phyloP scores from a whole-genome alignment of 768 basidiomycete genomes.

The Mycena maculata region DNA sequence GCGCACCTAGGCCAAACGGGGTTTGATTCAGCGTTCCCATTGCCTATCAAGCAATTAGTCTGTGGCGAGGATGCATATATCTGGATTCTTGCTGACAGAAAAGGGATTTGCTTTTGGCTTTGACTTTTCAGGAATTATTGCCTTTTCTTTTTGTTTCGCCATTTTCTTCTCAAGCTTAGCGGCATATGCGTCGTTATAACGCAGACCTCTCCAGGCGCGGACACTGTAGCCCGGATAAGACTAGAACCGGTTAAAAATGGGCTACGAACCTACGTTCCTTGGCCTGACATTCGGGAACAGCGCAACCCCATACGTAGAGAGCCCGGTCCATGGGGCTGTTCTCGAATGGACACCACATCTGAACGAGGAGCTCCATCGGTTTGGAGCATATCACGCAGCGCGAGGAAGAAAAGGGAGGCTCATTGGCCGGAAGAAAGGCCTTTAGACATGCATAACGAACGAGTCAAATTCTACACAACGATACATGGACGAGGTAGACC shows the following conservation, averaged over 20 bases:
- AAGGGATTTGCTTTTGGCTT: conserved; percentile 72
- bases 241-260: conserved; percentile 28
- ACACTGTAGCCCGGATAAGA: conserved; percentile 61
- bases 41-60: conserved; percentile 39
- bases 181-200: conserved; percentile 81
- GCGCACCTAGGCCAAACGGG: conserved; percentile 70
- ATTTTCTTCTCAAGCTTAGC: conserved; percentile 72
- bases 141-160: conserved; percentile 51
- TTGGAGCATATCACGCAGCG: conserved; percentile 77
- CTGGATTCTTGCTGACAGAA: conserved; percentile 56
- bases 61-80: conserved; percentile 1
- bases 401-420: conserved; percentile 72
- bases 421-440: conserved; percentile 77
- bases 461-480: conserved; percentile 56
- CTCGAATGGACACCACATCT: conserved; percentile 93
- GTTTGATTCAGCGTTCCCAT: conserved; percentile 40
- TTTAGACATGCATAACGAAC: conserved; percentile 62
- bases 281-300: conserved; percentile 74
- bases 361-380: conserved; percentile 85
- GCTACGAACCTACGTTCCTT: conserved; percentile 79
- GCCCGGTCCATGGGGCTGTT: conserved; percentile 87
- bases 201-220: conserved; percentile 83
- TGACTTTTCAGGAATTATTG: conserved; percentile 46
- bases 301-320: conserved; percentile 88
- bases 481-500: conserved; percentile 66